phyloP scores from a whole-genome alignment of 1,284 basidiomycete species.

The Fomitiporia mediterranea region DNA sequence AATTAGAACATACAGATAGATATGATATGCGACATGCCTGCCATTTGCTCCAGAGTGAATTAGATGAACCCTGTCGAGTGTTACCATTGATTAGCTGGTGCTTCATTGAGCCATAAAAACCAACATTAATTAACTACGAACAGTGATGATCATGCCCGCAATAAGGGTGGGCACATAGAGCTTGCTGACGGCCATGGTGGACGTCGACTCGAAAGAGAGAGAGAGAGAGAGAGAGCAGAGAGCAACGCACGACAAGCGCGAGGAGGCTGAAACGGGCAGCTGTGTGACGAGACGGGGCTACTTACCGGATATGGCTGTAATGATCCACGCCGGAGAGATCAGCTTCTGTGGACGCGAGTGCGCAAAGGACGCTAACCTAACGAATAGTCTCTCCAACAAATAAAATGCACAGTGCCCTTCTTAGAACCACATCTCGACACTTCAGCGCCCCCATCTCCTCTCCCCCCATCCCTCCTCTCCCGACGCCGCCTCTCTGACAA shows the following conservation, averaged over 20 bases:
- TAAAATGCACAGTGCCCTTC: background rate
- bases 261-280: constrained; percentile 9
- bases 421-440: background rate
- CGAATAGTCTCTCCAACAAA: background rate
- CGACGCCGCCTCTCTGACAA: constrained; percentile 10
- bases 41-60: constrained; percentile 78
- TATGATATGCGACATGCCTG: constrained; percentile 44
- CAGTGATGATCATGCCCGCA: constrained; percentile 78
- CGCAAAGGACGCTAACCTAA: background rate
- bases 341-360: background rate
- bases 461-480: constrained; percentile 5
- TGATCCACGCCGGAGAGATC: background rate
- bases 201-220: constrained; percentile 36
- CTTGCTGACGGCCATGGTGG: constrained; percentile 24
- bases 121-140: constrained; percentile 28
- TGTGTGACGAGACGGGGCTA: constrained; percentile 6
- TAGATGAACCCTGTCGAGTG: constrained; percentile 58
- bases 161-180: constrained; percentile 48
- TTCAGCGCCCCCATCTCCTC: constrained; percentile 1
- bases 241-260: constrained; percentile 9
- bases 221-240: constrained; percentile 28
- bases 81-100: background rate
- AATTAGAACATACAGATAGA: constrained; percentile 1
- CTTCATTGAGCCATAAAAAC: constrained; percentile 6
- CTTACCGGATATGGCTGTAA: background rate